Conservation (phyloP, 352 stramenopile species). For the Globisporangium rhizosaccharum region DNA sequence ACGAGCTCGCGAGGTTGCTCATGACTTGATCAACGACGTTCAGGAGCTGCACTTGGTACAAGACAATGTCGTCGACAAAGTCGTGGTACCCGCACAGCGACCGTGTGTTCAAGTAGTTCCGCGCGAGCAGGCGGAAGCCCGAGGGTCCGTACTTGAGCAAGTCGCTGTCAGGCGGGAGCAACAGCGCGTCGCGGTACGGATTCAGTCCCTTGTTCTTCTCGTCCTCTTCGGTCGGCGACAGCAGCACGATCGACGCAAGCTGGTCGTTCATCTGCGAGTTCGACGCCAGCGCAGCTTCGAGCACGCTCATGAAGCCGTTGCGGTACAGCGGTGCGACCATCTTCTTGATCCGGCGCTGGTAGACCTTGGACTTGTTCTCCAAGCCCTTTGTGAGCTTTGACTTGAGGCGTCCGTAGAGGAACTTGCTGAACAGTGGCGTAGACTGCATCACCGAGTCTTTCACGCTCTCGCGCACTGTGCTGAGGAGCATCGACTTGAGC, state of each 20-base stretch:
- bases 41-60: conserved; percentile 37
- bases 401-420: conserved; percentile 28
- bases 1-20: conserved; percentile 38
- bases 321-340: conserved; percentile 36
- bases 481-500: conserved; percentile 48
- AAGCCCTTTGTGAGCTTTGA: conserved; percentile 31
- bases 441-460: conserved; percentile 23
- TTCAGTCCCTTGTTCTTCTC: conserved; percentile 26
- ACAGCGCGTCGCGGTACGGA: conserved; percentile 17
- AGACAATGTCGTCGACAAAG: conserved; percentile 49
- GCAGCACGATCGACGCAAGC: conserved; percentile 37
- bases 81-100: conserved; percentile 51
- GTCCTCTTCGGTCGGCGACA: conserved; percentile 42
- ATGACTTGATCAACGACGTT: conserved; percentile 37
- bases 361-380: conserved; percentile 21
- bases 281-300: conserved; percentile 29
- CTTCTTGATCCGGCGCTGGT: conserved; percentile 29
- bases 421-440: conserved; percentile 31
- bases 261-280: conserved; percentile 40
- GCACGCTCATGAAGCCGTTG: conserved; percentile 34
- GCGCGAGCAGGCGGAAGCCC: conserved; percentile 25
- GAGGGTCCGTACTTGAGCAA: conserved; percentile 24
- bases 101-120: conserved; percentile 32
- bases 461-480: conserved; percentile 34
- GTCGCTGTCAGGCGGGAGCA: conserved; percentile 29